Percentiles rank a stretch among this genome's conserved stretches.
Conservation (phyloP, 2,329 filamentous ascomycete species). For the Claviceps lovelessii region DNA sequence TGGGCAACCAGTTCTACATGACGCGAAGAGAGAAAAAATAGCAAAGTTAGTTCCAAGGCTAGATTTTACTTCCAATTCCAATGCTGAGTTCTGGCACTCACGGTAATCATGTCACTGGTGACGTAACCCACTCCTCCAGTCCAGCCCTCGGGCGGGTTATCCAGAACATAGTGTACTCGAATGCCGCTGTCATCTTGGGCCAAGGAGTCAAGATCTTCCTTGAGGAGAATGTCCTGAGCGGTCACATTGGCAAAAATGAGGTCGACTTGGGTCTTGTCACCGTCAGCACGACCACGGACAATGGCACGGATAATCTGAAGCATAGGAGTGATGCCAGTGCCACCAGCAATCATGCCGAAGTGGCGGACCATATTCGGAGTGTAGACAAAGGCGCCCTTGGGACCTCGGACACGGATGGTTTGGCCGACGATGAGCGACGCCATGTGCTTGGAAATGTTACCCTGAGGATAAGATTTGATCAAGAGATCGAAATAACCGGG, state of each 20-base stretch:
- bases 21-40: neutral
- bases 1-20: conserved; percentile 55
- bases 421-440: conserved; percentile 70
- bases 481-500: conserved; percentile 89
- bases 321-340: conserved; percentile 97
- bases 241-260: conserved; percentile 97
- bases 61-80: neutral
- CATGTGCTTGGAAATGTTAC: conserved; percentile 93
- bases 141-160: conserved; percentile 90
- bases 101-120: conserved; percentile 88
- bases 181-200: conserved; percentile 65
- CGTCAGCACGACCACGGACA: conserved; percentile 60
- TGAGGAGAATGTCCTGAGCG: conserved; percentile 78
- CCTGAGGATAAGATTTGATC: conserved; percentile 94
- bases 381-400: conserved; percentile 97
- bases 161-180: conserved; percentile 85
- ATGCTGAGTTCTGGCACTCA: conserved; percentile 21
- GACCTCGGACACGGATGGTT: conserved; percentile 78
- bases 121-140: conserved; percentile 88
- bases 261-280: conserved; percentile 79
- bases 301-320: conserved; percentile 90
- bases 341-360: conserved; percentile 96
- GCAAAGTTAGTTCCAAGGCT: neutral
- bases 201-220: conserved; percentile 76
- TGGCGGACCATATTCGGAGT: conserved; percentile 90